phyloP scores from a whole-genome alignment of 345 rosid species.

The Corchorus olitorius region DNA sequence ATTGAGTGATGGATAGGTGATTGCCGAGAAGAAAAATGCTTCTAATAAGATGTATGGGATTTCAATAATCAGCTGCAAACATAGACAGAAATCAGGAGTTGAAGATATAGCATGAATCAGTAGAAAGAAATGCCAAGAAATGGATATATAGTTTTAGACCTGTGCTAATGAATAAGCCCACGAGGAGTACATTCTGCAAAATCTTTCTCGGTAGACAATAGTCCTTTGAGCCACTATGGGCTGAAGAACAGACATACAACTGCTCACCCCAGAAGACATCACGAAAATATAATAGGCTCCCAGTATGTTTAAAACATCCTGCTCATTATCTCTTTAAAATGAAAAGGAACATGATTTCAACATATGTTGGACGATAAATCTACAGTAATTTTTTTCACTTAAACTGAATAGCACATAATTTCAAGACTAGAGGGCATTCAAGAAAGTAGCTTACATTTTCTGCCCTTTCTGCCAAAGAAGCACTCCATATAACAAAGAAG shows the following conservation, averaged over 20 bases:
- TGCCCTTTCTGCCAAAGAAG: conserved; percentile 57
- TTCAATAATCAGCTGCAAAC: conserved; percentile 41
- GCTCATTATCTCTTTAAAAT: conserved; percentile 45
- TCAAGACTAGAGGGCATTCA: no score
- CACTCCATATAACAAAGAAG: conserved; percentile 40
- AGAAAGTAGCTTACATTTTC: conserved; percentile 36
- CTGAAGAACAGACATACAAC: conserved; percentile 47
- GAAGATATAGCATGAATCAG: no score
- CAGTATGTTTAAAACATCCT: conserved; percentile 50
- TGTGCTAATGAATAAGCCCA: conserved; percentile 64
- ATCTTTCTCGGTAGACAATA: conserved; percentile 61
- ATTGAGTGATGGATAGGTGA: conserved; percentile 44
- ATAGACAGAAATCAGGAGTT: neutral
- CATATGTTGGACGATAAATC: neutral
- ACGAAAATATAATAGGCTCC: conserved; percentile 48
- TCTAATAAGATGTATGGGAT: conserved; percentile 45
- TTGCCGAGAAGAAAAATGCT: conserved; percentile 35
- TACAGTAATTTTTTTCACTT: neutral
- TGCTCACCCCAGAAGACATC: conserved; percentile 40
- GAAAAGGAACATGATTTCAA: neutral
- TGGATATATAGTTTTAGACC: conserved; percentile 34
- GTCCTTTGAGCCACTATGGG: conserved; percentile 44
- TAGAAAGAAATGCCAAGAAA: no score
- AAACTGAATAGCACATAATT: no score
- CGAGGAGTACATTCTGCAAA: conserved; percentile 62